Conservation (phyloP, 2,329 filamentous ascomycete genomes). For the Fonsecaea pugnacius region DNA sequence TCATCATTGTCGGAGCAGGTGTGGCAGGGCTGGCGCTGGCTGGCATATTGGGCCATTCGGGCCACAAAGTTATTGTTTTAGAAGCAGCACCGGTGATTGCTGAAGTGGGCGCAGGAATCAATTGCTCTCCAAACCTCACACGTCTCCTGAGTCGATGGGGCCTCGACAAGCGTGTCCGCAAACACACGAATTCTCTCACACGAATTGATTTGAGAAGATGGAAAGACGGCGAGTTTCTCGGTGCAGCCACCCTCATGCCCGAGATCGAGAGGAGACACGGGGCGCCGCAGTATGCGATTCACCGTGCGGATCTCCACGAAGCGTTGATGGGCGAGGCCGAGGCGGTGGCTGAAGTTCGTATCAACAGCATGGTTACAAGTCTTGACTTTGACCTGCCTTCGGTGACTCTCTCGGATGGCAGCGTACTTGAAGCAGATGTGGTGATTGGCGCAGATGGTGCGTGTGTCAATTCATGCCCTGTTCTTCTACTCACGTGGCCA, state of each 20-base stretch:
- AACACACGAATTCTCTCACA: neutral
- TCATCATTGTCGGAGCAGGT: slow-evolving; percentile 17
- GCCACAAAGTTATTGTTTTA: slow-evolving; percentile 1
- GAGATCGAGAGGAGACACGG: slow-evolving; percentile 37
- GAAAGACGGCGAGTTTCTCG: slow-evolving; percentile 10
- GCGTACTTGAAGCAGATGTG: slow-evolving; percentile 34
- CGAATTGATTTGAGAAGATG: slow-evolving; percentile 9
- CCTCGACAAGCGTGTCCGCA: neutral
- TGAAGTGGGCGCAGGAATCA: slow-evolving; percentile 9
- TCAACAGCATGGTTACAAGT: slow-evolving; percentile 31
- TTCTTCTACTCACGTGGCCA: neutral
- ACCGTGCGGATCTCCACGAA: slow-evolving; percentile 38
- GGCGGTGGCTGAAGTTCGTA: slow-evolving; percentile 29
- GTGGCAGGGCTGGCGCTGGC: slow-evolving; percentile 2
- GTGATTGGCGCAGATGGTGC: slow-evolving; percentile 39
- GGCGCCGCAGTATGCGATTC: slow-evolving; percentile 39
- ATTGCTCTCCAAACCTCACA: slow-evolving; percentile 4
- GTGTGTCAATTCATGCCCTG: neutral
- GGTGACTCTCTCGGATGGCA: slow-evolving; percentile 30
- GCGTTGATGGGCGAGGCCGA: slow-evolving; percentile 32
- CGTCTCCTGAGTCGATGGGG: slow-evolving; percentile 1
- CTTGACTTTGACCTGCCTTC: slow-evolving; percentile 29
- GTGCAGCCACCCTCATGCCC: slow-evolving; percentile 12
- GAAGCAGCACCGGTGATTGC: slow-evolving; percentile 5
- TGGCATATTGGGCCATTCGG: neutral